Base-by-base conservation (phyloP, 2,329 filamentous ascomycete species). In the Chaetomium globosum region DNA sequence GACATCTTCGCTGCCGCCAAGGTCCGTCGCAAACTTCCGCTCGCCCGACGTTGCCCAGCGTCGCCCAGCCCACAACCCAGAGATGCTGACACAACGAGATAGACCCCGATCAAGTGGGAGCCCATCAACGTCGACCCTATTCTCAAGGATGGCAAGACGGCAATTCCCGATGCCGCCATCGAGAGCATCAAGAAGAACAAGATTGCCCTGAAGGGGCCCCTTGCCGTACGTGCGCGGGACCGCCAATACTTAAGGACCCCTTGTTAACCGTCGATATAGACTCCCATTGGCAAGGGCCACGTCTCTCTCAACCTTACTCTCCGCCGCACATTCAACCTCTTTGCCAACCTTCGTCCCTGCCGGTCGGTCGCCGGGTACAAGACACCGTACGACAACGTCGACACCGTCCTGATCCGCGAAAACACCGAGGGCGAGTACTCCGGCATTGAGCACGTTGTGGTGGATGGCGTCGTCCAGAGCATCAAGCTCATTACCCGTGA, bases 371-470 rank as follows among this genome's bases (percentile, higher is more conserved):
- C 91, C 71, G 95, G 95, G 75, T 99, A 90, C 90, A 97, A 98
- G 89, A 99, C 95, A 61, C 93, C 94, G 69, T 98, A 98, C 84
- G 94, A 98, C 79, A 87, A 91, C 75, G 95, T 99, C 77, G 91
- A 99, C 82, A 97, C 93, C 48, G 92, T 97, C 75, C 85, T 99
- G 77, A 98, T 99, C 82, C 92, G 95, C 81, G 95, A 99, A 85
- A 99, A 99, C 87, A 98, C 95, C 73, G 95, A 98, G 87, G 95
- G 95, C 80, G 95, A 98, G 85, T 99, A 99, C 88, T 97, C 92
- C 51, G 95, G 95, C 69, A 98, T 99, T 75, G 95, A 99, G 86
- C 95, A 99, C 83, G 88, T 97, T 65, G 95, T 98, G 39, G 93
- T 98, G 28, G 93, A 98, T 74, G 95, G 95, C 73, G 95, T 99